A percentile compares a stretch with the other conserved stretches of the same genome.
Evolutionary conservation across 1,139 yeast genomes (phyloP).

Genomic region (Suhomyces maxii): DNA sequence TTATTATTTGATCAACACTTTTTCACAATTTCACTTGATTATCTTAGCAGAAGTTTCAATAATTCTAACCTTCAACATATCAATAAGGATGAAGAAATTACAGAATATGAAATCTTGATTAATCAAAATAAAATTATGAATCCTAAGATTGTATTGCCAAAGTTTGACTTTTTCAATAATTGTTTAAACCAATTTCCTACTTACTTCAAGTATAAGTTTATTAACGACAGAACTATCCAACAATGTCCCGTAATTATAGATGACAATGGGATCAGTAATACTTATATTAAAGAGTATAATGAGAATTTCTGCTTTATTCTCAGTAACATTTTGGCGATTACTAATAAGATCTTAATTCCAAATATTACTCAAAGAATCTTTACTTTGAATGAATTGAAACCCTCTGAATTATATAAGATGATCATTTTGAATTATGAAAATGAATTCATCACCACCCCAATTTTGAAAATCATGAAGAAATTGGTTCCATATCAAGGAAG

Average conservation of each 20-base stretch:
- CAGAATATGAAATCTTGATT: conserved; percentile 36
- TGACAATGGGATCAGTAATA: conserved; percentile 28
- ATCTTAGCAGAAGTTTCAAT: conserved; percentile 40
- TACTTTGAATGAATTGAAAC: conserved; percentile 55
- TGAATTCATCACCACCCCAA: conserved; percentile 62
- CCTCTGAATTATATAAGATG: conserved; percentile 50
- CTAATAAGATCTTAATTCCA: conserved; percentile 47
- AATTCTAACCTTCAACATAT: conserved; percentile 34
- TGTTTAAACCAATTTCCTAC: conserved; percentile 30
- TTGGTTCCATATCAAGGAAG: conserved; percentile 89
- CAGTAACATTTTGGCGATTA: conserved; percentile 43
- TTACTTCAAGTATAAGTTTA: conserved; percentile 21
- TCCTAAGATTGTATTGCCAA: conserved; percentile 43
- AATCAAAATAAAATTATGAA: conserved; percentile 46
- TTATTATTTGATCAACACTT: conserved; percentile 73
- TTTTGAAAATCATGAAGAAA: conserved; percentile 71
- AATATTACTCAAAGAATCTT: conserved; percentile 54
- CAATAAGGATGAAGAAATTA: conserved; percentile 8
- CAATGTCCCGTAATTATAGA: conserved; percentile 30
- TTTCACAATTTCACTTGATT: conserved; percentile 38
- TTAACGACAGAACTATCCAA: conserved; percentile 31
- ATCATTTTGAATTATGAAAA: conserved; percentile 56
- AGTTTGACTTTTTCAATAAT: conserved; percentile 44
- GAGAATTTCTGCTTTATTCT: conserved; percentile 45
- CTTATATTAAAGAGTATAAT: conserved; percentile 37